phyloP scores from a whole-genome alignment of 2,329 filamentous ascomycete species.

The Epichloe typhina region DNA sequence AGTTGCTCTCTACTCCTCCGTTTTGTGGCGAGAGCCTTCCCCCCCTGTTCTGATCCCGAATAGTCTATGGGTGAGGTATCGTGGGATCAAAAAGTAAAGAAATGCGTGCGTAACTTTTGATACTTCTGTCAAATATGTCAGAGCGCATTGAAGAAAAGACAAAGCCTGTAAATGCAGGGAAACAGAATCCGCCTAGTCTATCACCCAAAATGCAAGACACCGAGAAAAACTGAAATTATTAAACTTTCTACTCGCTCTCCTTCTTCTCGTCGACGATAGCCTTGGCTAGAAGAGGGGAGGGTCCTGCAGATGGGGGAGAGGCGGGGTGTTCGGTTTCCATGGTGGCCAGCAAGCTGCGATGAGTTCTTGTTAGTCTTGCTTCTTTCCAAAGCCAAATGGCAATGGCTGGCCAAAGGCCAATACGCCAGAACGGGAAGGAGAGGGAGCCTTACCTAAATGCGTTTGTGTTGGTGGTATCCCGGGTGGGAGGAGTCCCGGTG shows the following conservation, averaged over 20 bases:
- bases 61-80: slow-evolving; percentile 38
- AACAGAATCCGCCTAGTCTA: slow-evolving; percentile 35
- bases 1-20: slow-evolving; percentile 10
- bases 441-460: slow-evolving; percentile 68
- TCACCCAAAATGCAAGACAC: slow-evolving; percentile 35
- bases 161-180: slow-evolving; percentile 18
- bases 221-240: slow-evolving; percentile 15
- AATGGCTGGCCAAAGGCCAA: not conserved
- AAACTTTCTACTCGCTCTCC: slow-evolving; percentile 32
- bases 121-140: slow-evolving; percentile 26
- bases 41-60: slow-evolving; percentile 15
- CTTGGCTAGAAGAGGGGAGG: slow-evolving; percentile 56
- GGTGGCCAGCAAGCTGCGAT: slow-evolving; percentile 40
- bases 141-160: slow-evolving; percentile 7
- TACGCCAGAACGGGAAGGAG: not conserved
- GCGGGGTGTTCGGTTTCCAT: slow-evolving; percentile 50
- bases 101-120: slow-evolving; percentile 33
- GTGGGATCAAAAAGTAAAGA: slow-evolving; percentile 22
- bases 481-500: slow-evolving; percentile 71
- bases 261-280: slow-evolving; percentile 45
- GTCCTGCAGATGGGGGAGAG: slow-evolving; percentile 59
- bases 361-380: not conserved
- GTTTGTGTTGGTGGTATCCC: slow-evolving; percentile 56
- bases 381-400: not conserved
- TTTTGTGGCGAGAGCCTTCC: slow-evolving; percentile 16